Evolutionary conservation across 345 rosid species (phyloP), one percentile per base, ranked within the genome.

Genomic region (Murraya koenigii): DNA sequence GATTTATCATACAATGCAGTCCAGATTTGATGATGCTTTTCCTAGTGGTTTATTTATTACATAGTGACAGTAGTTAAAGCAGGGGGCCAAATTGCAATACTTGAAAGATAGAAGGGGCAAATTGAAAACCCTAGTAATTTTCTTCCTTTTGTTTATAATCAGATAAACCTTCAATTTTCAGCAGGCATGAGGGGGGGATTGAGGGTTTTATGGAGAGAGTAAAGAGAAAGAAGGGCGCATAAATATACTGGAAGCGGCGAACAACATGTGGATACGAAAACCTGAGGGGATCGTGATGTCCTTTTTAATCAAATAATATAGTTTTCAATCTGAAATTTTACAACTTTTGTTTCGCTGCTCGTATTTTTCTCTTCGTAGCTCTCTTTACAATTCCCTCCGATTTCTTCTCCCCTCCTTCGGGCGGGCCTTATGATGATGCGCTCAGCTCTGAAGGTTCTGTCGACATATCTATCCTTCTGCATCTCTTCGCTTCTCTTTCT

Each of bases 241-340:
- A 1, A 55, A 55, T 39, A 55, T 39, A 25, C 56, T 55, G 28
- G 72, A 67, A 76, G 79, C 72, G 72, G 79, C 79, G 23, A 65
- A 22, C 2, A 19, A 35, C 62, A 76, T 55, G 79, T 65, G 79
- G 79, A 76, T 66, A 36, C 19, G 79, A 66, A 76, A 52, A 64
- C 65, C 79, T 76, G 72, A 76, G 64, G 79, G 79, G 47, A 35
- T 66, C 72, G 23, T 76, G 79, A 76, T 66, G 79, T n/a, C 39
- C 49, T 64, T 62, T 62, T 8, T 30, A 35, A 7, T 59, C 23
- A 32, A 59, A 19, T 54, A 11, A 54, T 17, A 76, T 76, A 76
- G 79, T 76, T 76, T 76, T 76, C 79, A 76, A 66, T 76, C 79
- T 76, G 79, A 44, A 68, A 66, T 0, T n/a, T 56, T 52, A 3